A percentile compares a stretch with the other conserved stretches of the same genome.
Conservation (phyloP, 164 flowering plant genomes). For the Nelumbo lutea region DNA sequence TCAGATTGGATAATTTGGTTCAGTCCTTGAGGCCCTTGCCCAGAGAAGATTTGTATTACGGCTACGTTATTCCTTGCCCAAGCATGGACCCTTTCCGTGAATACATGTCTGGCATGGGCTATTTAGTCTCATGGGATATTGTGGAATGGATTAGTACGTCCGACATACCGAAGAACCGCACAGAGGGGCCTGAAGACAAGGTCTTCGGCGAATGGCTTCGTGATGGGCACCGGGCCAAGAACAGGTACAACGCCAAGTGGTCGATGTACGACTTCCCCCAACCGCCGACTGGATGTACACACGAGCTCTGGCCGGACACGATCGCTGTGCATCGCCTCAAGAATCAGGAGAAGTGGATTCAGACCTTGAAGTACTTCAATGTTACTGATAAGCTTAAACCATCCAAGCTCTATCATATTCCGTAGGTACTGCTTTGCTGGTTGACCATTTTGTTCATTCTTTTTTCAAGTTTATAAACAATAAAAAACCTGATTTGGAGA, state of each 20-base stretch:
- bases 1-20: conserved; percentile 40
- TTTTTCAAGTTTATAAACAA: not conserved
- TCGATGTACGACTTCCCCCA: conserved; percentile 68
- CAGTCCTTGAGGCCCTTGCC: conserved; percentile 56
- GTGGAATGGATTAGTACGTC: conserved; percentile 67
- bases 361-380: conserved; percentile 59
- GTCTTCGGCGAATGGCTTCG: conserved; percentile 66
- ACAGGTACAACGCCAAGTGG: conserved; percentile 73
- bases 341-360: conserved; percentile 62
- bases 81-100: conserved; percentile 76
- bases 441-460: not conserved
- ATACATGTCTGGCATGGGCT: conserved; percentile 96
- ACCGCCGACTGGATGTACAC: conserved; percentile 58
- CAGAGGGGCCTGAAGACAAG: conserved; percentile 76
- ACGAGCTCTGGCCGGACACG: conserved; percentile 77
- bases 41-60: conserved; percentile 72
- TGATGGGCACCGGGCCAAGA: conserved; percentile 48
- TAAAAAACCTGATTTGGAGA: too few species aligned
- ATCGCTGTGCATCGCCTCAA: conserved; percentile 68
- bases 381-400: conserved; percentile 54
- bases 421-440: conserved; percentile 11
- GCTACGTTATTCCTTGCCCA: conserved; percentile 74
- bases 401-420: conserved; percentile 69
- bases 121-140: conserved; percentile 74
- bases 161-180: conserved; percentile 43